phyloP scores from a whole-genome alignment of 2,329 filamentous ascomycete genomes.

The Fusarium multiceps region DNA sequence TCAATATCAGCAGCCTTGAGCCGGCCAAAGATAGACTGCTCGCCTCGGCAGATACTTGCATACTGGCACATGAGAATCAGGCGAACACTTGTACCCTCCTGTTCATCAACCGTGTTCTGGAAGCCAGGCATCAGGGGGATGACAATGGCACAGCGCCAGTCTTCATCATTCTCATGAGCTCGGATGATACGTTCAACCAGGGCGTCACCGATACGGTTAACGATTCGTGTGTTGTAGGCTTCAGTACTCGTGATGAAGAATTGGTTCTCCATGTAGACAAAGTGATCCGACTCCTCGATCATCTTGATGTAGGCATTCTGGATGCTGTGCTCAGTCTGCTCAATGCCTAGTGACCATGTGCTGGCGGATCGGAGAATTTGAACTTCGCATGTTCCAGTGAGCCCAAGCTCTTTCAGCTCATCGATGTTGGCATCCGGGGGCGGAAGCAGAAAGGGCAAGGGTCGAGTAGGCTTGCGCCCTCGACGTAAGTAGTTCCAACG shows the following conservation, averaged over 20 bases:
- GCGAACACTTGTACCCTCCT: constrained; percentile 93
- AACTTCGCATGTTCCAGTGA: constrained; percentile 94
- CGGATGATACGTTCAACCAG: constrained; percentile 91
- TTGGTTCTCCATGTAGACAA: constrained; percentile 98
- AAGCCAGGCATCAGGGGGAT: constrained; percentile 99
- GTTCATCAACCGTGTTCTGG: constrained; percentile 93
- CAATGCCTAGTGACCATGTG: constrained; percentile 91
- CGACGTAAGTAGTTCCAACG: constrained; percentile 97
- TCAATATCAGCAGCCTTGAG: constrained; percentile 84
- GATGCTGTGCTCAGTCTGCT: constrained; percentile 91
- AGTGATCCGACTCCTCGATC: constrained; percentile 95
- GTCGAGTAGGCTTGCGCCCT: constrained; percentile 90
- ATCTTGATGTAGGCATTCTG: constrained; percentile 95
- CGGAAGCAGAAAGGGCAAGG: constrained; percentile 91
- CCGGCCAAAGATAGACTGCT: constrained; percentile 90
- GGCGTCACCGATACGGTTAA: constrained; percentile 94
- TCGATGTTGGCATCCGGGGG: constrained; percentile 90
- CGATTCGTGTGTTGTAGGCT: constrained; percentile 85
- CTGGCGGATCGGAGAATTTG: constrained; percentile 93
- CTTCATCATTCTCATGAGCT: constrained; percentile 83
- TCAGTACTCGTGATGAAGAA: constrained; percentile 97
- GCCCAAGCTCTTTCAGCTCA: constrained; percentile 86
- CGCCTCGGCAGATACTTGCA: constrained; percentile 92
- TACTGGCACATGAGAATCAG: constrained; percentile 98
- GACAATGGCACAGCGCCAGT: constrained; percentile 89